Evolutionary conservation across 768 basidiomycete species (phyloP), one percentile per base, ranked within the genome.

Genomic region (Sporobolomyces pararoseus): DNA sequence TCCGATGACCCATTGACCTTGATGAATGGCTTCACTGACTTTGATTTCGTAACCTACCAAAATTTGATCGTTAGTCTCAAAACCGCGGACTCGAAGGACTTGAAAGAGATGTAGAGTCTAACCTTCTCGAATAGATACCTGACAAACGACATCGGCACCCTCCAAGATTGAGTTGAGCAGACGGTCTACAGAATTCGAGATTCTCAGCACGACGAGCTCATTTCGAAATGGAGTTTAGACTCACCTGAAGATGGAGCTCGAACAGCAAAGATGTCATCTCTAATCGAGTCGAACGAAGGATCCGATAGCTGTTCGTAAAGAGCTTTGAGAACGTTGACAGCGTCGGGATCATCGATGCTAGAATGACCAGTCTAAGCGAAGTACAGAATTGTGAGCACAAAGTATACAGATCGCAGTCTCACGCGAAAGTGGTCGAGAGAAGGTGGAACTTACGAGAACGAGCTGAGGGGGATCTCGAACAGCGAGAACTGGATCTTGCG

Each of bases 291-390:
- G 32, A 66, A 70, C 23, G 52, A 31, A n/a, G 29, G 13, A 32
- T 44, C 25, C 7, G 13, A 25, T 29, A 70, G 42, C 39, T 65
- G 63, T 25, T 61, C 69, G 53, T 66, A 52, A 12, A 70, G 64
- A n/a, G 55, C 42, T 53, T 62, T 54, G 29, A 67, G 63, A 14
- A 63, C 63, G n/a, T 32, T 31, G 21, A 58, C 57, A 19, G 91
- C 91, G 82, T 96, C 91, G 21, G 91, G 93, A 79, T 96, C 93
- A 75, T 96, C 93, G 68, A 96, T 91, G 32, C 89, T 89, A 63
- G 91, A 91, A 78, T 96, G 93, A 27, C 93, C 93, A 79, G 69
- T 70, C 69, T 70, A 39, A 31, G 0, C n/a, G 31, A 42, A 0
- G 14, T 5, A 2, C 4, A 37, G 31, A 53, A 6, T 31, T 31